Evolutionary conservation across 1,139 yeast species (phyloP), one percentile per base, ranked within the genome.

Genomic region (Pichia sp.): DNA sequence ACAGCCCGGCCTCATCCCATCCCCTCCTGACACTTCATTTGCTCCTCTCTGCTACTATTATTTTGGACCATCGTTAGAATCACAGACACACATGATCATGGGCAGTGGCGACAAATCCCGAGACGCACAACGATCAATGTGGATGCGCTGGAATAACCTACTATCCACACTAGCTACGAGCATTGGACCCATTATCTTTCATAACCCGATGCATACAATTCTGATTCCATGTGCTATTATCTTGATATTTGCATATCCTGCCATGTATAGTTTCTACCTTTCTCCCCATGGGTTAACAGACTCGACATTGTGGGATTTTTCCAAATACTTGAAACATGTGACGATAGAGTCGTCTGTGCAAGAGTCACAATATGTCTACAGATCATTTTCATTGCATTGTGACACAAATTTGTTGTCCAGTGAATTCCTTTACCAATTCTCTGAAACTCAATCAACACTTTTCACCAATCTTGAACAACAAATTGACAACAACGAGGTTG

Each of bases 191-290:
- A 31, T 31, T 8, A 62, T 72, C 31, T 54, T 67, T n/a, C 58
- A 53, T 46, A 59, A 64, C 35, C 79, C 79, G 3, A 58, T 69
- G 36, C 52, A 58, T 5, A 68, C 66, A 47, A 77, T 80, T 23
- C 59, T 79, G 31, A 57, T 73, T 61, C 81, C 85, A 0, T 65
- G 76, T 3, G 59, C 77, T 4, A 43, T 77, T 4, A 64, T 72
- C 3, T 74, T 77, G 49, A 61, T 73, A 3, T 49, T 78, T n/a
- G 70, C 82, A 6, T 79, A 77, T 55, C 78, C 79, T 1, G 59
- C 75, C 1, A 51, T 73, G 3, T 68, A 66, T 50, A 55, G 67
- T 4, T 43, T 66, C 4, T 59, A 61, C 3, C 3, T 42, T 31
- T 51, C 59, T 11, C 51, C 63, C 1, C 50, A 58, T 7, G 35